Conservation (phyloP, 768 basidiomycete species). For the Phanerochaete carnosa region DNA sequence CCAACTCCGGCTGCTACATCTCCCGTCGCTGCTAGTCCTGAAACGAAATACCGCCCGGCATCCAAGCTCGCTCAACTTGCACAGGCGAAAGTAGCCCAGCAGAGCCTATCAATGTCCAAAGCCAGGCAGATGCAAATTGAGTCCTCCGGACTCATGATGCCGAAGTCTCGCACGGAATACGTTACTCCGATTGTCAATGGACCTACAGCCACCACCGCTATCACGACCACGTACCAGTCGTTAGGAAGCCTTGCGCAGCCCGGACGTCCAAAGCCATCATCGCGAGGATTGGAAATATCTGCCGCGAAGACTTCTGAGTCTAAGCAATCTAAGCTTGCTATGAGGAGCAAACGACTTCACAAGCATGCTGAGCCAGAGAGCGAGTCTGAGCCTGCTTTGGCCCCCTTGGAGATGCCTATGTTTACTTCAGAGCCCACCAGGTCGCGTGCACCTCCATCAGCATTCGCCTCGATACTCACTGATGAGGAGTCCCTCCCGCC, state of each 20-base stretch:
- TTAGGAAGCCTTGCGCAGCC: conserved; percentile 51
- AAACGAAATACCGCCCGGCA: conserved; percentile 25
- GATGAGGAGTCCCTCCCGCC: conserved; percentile 35
- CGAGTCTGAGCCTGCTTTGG: conserved; percentile 25
- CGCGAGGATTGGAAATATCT: conserved; percentile 14
- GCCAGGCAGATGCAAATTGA: background rate
- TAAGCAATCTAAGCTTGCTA: conserved; percentile 71
- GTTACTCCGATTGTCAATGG: conserved; percentile 81
- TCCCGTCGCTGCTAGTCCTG: background rate
- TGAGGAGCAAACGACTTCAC: conserved; percentile 65
- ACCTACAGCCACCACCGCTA: conserved; percentile 77
- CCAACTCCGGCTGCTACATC: conserved; percentile 2
- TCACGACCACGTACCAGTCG: conserved; percentile 78
- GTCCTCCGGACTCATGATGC: conserved; percentile 31
- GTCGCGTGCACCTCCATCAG: conserved; percentile 72
- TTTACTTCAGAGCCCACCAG: conserved; percentile 51
- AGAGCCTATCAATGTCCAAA: conserved; percentile 24
- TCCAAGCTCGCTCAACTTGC: conserved; percentile 78
- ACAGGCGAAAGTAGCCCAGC: conserved; percentile 46
- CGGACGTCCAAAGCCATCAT: conserved; percentile 4
- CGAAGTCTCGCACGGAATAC: conserved; percentile 60
- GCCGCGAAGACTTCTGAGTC: conserved; percentile 20
- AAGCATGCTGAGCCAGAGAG: conserved; percentile 41
- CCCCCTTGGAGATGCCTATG: conserved; percentile 46
- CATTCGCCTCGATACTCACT: conserved; percentile 53